Percentiles rank a stretch among this genome's conserved stretches.
Evolutionary conservation across 2,329 filamentous ascomycete genomes (phyloP).

Genomic region (Phaeosphaeriaceae sp.): DNA sequence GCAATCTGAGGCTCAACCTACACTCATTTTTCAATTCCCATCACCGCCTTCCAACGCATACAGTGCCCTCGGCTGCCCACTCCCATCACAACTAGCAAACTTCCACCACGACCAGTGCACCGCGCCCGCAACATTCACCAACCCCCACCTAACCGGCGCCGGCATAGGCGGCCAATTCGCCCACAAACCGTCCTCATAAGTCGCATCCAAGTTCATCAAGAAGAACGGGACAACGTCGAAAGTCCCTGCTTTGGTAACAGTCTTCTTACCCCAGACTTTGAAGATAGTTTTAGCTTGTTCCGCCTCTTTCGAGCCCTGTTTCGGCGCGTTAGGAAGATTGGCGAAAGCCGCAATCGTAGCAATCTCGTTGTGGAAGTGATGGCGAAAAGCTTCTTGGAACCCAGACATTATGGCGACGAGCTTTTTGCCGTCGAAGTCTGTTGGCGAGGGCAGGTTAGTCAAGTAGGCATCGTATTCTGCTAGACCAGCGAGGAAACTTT

Average conservation of each 20-base stretch:
- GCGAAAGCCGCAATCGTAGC: slow-evolving; percentile 44
- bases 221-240: slow-evolving; percentile 70
- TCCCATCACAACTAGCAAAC: slow-evolving; percentile 67
- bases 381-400: slow-evolving; percentile 35
- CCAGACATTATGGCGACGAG: slow-evolving; percentile 34
- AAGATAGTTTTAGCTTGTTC: slow-evolving; percentile 59
- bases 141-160: slow-evolving; percentile 63
- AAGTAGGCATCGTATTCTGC: slow-evolving; percentile 34
- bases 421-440: slow-evolving; percentile 29
- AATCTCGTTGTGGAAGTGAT: slow-evolving; percentile 47
- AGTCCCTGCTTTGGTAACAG: slow-evolving; percentile 65
- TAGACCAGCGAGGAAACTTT: slow-evolving; percentile 38
- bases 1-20: too few relatives aligned
- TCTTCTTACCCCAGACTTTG: slow-evolving; percentile 68
- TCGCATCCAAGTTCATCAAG: slow-evolving; percentile 66
- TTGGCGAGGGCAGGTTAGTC: slow-evolving; percentile 18
- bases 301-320: slow-evolving; percentile 51
- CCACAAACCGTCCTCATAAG: slow-evolving; percentile 66
- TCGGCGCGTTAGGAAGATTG: slow-evolving; percentile 59
- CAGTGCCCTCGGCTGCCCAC: slow-evolving; percentile 58
- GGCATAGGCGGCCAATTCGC: slow-evolving; percentile 70
- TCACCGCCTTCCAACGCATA: slow-evolving; percentile 9
- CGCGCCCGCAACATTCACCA: slow-evolving; percentile 65
- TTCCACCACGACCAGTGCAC: slow-evolving; percentile 67
- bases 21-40: not conserved